A percentile compares a stretch with the other conserved stretches of the same genome.
Conservation (phyloP, 2,329 filamentous ascomycete genomes). For the Neocatenulostroma microsporum region DNA sequence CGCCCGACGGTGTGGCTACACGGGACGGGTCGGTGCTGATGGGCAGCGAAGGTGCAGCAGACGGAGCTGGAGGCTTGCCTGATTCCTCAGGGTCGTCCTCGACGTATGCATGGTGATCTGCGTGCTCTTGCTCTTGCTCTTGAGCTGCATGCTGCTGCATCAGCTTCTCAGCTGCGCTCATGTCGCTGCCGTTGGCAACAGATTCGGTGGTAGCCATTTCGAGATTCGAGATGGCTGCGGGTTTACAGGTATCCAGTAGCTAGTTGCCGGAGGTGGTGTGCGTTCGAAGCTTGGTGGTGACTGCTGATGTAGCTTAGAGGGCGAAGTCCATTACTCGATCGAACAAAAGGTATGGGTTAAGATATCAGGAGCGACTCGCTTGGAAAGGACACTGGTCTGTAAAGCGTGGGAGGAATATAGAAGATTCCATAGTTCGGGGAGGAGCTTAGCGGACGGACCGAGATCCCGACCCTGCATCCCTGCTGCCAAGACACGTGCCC, state of each 20-base stretch:
- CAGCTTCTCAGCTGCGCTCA: slow-evolving; percentile 47
- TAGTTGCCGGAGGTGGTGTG: slow-evolving; percentile 9
- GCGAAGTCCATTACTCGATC: no score
- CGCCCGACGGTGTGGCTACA: slow-evolving; percentile 33
- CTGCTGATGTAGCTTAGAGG: no score
- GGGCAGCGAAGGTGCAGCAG: slow-evolving; percentile 40
- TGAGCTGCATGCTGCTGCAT: slow-evolving; percentile 47
- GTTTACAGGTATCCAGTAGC: slow-evolving; percentile 13
- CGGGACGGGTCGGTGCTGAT: slow-evolving; percentile 31
- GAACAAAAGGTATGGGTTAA: no score
- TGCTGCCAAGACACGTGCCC: no score
- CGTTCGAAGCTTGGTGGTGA: no score
- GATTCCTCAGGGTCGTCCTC: slow-evolving; percentile 72
- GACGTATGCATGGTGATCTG: slow-evolving; percentile 35
- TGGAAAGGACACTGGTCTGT: no score
- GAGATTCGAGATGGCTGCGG: slow-evolving; percentile 7
- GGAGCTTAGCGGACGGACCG: no score
- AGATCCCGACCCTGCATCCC: no score
- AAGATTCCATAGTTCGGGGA: no score
- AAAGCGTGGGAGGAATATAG: no score
- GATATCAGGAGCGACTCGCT: no score
- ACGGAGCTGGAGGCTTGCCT: slow-evolving; percentile 39
- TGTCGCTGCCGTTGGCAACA: slow-evolving; percentile 9
- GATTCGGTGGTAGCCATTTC: slow-evolving; percentile 14
- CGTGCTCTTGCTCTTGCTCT: slow-evolving; percentile 25